phyloP scores from a whole-genome alignment of 306 rosid species.

The Trifolium pratense region DNA sequence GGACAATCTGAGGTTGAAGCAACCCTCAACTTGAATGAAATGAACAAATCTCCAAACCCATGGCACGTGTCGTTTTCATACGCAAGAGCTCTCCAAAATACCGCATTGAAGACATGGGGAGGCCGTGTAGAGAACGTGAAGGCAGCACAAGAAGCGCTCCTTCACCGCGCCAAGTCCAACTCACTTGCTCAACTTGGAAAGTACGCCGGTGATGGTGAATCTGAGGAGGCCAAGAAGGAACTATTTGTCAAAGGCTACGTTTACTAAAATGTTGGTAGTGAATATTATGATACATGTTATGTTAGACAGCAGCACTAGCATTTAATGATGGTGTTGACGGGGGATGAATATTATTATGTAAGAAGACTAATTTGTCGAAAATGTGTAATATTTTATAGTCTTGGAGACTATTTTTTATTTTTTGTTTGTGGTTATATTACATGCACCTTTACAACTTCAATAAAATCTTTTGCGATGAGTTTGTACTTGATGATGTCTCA shows the following conservation, averaged over 20 bases:
- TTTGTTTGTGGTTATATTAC: slow-evolving; percentile 37
- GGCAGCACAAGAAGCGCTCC: slow-evolving; percentile 82
- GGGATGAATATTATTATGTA: slow-evolving; percentile 17
- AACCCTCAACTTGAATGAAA: slow-evolving; percentile 88
- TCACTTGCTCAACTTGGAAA: slow-evolving; percentile 95
- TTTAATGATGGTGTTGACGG: slow-evolving; percentile 33
- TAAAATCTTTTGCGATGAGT: slow-evolving; percentile 7
- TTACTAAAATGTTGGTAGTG: slow-evolving; percentile 59
- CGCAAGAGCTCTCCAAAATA: slow-evolving; percentile 97
- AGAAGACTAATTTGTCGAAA: slow-evolving; percentile 44
- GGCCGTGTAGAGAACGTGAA: slow-evolving; percentile 83
- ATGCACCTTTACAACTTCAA: slow-evolving; percentile 47
- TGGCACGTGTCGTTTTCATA: slow-evolving; percentile 99
- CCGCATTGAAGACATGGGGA: slow-evolving; percentile 90
- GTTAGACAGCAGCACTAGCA: slow-evolving; percentile 39
- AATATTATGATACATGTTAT: slow-evolving; percentile 38
- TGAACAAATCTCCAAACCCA: slow-evolving; percentile 80
- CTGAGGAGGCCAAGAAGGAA: slow-evolving; percentile 81
- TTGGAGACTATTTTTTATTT: slow-evolving; percentile 65
- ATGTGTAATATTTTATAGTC: slow-evolving; percentile 44
- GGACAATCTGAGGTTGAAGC: slow-evolving; percentile 99
- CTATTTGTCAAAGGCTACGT: slow-evolving; percentile 87
- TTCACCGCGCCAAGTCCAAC: slow-evolving; percentile 86
- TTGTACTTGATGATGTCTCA: slow-evolving; percentile 1
- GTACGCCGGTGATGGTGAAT: slow-evolving; percentile 93